Conservation (phyloP, 2,329 filamentous ascomycete genomes). For the Epichloe coenophiala region DNA sequence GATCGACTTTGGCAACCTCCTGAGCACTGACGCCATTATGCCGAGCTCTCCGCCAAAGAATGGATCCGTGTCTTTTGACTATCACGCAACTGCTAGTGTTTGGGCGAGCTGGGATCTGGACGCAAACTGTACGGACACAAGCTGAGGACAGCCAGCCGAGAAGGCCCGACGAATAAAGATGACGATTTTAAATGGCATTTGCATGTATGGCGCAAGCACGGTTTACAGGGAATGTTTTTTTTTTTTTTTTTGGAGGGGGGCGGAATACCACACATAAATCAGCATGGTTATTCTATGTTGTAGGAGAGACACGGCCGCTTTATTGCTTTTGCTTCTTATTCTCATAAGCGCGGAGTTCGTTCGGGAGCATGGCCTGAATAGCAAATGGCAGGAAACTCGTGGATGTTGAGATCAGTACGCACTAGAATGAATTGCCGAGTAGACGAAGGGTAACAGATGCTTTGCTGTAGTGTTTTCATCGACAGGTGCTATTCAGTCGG, state of each 20-base stretch:
- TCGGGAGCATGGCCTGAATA: neutral
- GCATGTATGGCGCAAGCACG: neutral
- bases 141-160: neutral
- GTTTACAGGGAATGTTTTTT: neutral
- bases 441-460: neutral
- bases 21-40: conserved; percentile 33
- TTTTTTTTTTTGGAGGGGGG: no score
- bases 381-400: neutral
- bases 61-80: conserved; percentile 16
- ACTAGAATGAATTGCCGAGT: neutral
- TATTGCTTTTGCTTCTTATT: neutral
- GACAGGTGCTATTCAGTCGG: neutral
- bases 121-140: neutral
- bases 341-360: neutral
- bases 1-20: conserved; percentile 34
- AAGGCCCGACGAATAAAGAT: neutral
- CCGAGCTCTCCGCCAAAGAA: conserved; percentile 33
- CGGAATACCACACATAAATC: neutral
- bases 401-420: neutral
- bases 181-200: neutral
- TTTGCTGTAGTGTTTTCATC: neutral
- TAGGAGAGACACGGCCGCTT: neutral
- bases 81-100: conserved; percentile 14
- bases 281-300: neutral
- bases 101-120: conserved; percentile 18